Evolutionary conservation across 768 basidiomycete species (phyloP), one percentile per base, ranked within the genome.

Genomic region (Serendipita vermifera): DNA sequence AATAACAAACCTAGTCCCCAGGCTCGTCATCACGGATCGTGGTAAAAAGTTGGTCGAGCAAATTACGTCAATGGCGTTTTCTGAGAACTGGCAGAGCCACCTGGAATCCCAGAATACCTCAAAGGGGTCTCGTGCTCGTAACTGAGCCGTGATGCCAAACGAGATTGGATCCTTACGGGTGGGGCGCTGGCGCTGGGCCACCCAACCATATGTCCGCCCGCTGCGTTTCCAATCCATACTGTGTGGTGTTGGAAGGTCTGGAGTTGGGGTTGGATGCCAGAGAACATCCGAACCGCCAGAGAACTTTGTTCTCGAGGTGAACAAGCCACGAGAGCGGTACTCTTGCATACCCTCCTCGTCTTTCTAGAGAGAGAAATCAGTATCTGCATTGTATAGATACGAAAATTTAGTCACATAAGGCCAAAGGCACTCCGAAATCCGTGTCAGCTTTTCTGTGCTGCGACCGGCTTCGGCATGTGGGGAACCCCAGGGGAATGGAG

Each of bases 401-500:
- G 1, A 41, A 9, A 41, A n/a, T 41, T 17, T n/a, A n/a, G 39
- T 5, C 32, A 51, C 46, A 26, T 51, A 51, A 51, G 46, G 46
- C 77, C 79, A 85, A 4, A 88, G 59, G 4, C 68, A 69, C 11
- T 66, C 48, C 17, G 76, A 64, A 57, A 88, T 78, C 33, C 72
- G 72, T 1, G 69, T 59, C 27, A 84, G 64, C 51, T 74, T 75
- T 4, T 56, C 59, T 36, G 63, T 65, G 6, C 78, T 74, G 32
- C 87, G 75, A 58, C 75, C 68, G 2, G 74, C 78, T 60, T 87
- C 81, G 1, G 87, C 77, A 5, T 71, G 75, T 15, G 75, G 62
- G 43, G 79, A 79, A 3, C 88, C 88, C 88, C 88, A 91, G 2
- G 85, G 82, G 35, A 77, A 71, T 40, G 79, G 81, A 0, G 87